A percentile compares a stretch with the other conserved stretches of the same genome.
phyloP scores from a whole-genome alignment of 2,329 filamentous ascomycete genomes.

The Falciphora oryzae region DNA sequence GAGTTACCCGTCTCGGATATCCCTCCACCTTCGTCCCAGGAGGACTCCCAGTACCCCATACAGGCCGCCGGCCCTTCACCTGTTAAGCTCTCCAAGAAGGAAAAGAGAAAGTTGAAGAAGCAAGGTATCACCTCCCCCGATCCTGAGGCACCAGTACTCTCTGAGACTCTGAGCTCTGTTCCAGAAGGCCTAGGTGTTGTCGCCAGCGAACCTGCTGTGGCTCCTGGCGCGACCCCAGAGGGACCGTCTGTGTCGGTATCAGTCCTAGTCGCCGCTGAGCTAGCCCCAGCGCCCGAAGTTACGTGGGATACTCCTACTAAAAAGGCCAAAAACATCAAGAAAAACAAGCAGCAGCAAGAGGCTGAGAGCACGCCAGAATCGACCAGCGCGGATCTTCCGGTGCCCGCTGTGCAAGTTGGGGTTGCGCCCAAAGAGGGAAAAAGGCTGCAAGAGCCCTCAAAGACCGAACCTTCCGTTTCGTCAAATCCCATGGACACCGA shows the following conservation, averaged over 20 bases:
- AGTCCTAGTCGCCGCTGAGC: background rate
- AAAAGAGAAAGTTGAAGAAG: background rate
- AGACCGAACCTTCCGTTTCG: background rate
- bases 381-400: too few species aligned
- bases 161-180: background rate
- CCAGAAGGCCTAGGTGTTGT: background rate
- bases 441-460: background rate
- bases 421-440: too few species aligned
- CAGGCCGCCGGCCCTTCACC: background rate
- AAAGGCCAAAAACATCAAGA: constrained; percentile 26
- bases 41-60: background rate
- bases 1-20: background rate
- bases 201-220: background rate
- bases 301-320: constrained; percentile 15
- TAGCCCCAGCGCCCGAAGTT: background rate
- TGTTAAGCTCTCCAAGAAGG: background rate
- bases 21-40: background rate
- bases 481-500: background rate
- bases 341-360: constrained; percentile 20
- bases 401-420: too few species aligned
- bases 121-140: background rate
- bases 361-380: background rate
- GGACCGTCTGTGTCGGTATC: background rate
- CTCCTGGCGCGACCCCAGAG: background rate
- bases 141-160: background rate